These are phyloP conservation scores for Magnaporthiopsis rhizophila DNA, from an alignment of 2,329 filamentous ascomycete species.

Conservation along the genomic window DNA sequence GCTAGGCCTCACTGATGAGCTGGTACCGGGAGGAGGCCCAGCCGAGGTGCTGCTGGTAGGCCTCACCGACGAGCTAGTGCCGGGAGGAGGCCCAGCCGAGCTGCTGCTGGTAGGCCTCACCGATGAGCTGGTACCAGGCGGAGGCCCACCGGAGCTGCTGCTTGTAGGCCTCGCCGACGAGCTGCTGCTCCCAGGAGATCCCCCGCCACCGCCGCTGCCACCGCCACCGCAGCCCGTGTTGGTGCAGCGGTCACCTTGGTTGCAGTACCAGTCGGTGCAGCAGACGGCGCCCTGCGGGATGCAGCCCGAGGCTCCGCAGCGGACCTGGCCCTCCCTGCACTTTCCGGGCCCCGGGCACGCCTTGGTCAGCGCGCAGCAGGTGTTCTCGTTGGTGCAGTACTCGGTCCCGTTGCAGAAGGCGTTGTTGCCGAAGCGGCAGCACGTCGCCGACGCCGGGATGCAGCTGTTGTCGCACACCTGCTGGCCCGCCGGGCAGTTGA, in stretches of 20 bases:
- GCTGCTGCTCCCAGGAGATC: too few relatives aligned
- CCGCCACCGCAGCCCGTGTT: neutral
- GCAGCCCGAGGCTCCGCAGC: neutral
- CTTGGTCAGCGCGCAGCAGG: neutral
- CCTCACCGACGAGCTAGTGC: neutral
- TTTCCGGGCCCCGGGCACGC: neutral
- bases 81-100: neutral
- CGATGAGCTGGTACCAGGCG: too few relatives aligned
- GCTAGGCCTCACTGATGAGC: neutral
- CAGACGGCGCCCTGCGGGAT: neutral
- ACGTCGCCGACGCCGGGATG: neutral
- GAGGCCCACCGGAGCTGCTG: too few relatives aligned
- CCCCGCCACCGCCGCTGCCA: too few relatives aligned
- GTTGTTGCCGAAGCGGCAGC: neutral
- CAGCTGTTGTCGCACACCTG: neutral
- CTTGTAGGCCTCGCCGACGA: too few relatives aligned
- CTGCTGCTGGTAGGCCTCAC: too few relatives aligned
- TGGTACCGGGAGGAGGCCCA: too few relatives aligned
- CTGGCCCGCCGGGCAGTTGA: neutral
- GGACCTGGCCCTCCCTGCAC: neutral
- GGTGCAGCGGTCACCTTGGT: neutral
- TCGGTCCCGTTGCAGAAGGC: neutral
- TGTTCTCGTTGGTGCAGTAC: neutral
- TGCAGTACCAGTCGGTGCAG: neutral
- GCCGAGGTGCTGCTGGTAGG: too few relatives aligned